Evolutionary conservation across 495 filamentous ascomycete species (phyloP).

Genomic region (Neohortaea acidophila): DNA sequence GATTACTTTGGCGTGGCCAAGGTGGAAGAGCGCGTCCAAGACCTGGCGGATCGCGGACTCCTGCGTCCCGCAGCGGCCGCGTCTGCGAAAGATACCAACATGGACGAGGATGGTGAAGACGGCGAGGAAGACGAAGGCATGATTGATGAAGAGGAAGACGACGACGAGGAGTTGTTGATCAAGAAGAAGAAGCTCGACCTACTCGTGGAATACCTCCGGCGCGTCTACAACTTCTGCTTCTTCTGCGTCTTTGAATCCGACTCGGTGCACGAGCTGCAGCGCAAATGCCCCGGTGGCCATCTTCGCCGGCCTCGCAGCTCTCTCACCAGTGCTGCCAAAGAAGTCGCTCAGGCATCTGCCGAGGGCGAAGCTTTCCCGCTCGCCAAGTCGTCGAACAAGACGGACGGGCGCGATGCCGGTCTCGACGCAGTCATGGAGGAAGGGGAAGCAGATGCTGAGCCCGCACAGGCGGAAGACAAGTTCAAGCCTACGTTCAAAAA

Average conservation of each 20-base stretch:
- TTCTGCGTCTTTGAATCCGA: constrained; percentile 98
- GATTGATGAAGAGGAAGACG: constrained; percentile 69
- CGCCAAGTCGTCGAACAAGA: constrained; percentile 42
- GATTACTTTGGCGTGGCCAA: constrained; percentile 52
- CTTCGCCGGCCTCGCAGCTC: constrained; percentile 76
- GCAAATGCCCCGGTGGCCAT: constrained; percentile 94
- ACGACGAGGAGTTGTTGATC: constrained; percentile 73
- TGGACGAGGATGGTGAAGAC: constrained; percentile 48
- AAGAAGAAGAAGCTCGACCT: constrained; percentile 96
- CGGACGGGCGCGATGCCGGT: constrained; percentile 21
- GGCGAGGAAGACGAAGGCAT: constrained; percentile 54
- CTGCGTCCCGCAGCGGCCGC: constrained; percentile 53
- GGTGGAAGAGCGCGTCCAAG: constrained; percentile 76
- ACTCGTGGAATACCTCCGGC: constrained; percentile 86
- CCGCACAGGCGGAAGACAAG: constrained; percentile 46
- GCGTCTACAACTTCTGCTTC: constrained; percentile 97
- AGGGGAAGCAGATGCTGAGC: constrained; percentile 29
- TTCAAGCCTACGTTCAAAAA: constrained; percentile 49
- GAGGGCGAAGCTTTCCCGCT: constrained; percentile 62
- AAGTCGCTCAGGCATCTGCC: constrained; percentile 71
- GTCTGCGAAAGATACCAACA: constrained; percentile 46
- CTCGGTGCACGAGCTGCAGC: constrained; percentile 83
- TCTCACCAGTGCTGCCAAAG: constrained; percentile 65
- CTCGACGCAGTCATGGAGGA: constrained; percentile 43
- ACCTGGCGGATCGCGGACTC: constrained; percentile 53